Evolutionary conservation across 2,329 filamentous ascomycete genomes (phyloP), one percentile per base, ranked within the genome.

Genomic region (Passalora sequoiae): DNA sequence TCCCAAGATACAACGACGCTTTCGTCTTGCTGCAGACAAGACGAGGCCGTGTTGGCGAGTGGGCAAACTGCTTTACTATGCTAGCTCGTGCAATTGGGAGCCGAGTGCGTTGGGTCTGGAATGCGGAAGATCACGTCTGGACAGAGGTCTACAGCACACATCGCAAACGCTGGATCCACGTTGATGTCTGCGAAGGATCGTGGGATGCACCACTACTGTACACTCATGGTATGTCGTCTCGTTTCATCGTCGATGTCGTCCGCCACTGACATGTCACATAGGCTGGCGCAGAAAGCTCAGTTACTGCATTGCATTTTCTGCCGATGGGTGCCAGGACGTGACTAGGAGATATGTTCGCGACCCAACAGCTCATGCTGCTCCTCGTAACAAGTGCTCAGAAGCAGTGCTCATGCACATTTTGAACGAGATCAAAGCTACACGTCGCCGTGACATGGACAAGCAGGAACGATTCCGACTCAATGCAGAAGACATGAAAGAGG

Each of bases 51-150:
- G 84, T 84, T 49, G 92, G 92, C 49, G 92, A 98, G 70, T 97
- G 92, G 89, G 89, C 88, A 54, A 97, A 96, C 69, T 96, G 89
- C 74, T 98, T 98, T 70, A 91, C 84, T 69, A 97, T 97, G 92
- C 77, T 98, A 40, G 97, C 91, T 72, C 81, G 91, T 47, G 92
- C 92, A 4, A 81, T 97, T 10, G 91, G 91, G 38, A 86, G 85
- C 47, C 80, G 91, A 49, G 89, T 96, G 17, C 81, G 92, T 60
- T 98, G 92, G 92, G 85, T 98, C 8, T 98, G 92, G 92, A 97
- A 97, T 57, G 84, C 85, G 21, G 92, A 97, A 66, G 92, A 97
- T 64, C 87, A 96, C 61, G 87, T 96, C 19, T 98, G 92, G 92
- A 95, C 89, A 1, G 92, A 97, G 60, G 84, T 97, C 10, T 98